Percentiles rank a stretch among this genome's conserved stretches.
Evolutionary conservation across 306 rosid genomes (phyloP).

Genomic region (Rosa chinensis): DNA sequence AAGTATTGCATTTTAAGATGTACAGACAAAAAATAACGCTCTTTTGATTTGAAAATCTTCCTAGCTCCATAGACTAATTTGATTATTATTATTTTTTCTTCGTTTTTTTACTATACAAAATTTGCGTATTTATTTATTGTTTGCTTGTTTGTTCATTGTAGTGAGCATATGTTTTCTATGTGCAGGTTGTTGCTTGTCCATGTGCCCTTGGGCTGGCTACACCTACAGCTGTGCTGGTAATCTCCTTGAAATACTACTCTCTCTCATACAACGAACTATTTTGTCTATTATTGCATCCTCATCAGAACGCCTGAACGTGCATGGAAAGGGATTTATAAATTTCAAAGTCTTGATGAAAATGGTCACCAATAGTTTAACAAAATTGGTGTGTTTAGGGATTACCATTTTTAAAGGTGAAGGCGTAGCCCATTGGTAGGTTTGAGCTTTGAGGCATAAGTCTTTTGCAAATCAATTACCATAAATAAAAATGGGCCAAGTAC

Average conservation of each 20-base stretch:
- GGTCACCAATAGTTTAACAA: too few species aligned
- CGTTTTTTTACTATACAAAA: not conserved
- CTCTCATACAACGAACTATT: not conserved
- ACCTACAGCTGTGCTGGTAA: conserved; percentile 97
- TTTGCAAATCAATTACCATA: too few species aligned
- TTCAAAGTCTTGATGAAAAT: not conserved
- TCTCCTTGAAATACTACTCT: conserved; percentile 25
- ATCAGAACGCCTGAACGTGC: not conserved
- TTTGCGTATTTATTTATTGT: not conserved
- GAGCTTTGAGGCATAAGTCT: too few species aligned
- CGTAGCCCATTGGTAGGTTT: too few species aligned
- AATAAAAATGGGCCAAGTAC: too few species aligned
- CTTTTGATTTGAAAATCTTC: not conserved
- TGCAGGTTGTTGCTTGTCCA: conserved; percentile 97
- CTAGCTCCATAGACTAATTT: not conserved
- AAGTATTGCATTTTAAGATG: not conserved
- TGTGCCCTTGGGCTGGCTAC: conserved; percentile 99
- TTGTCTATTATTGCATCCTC: not conserved
- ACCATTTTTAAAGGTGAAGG: too few species aligned
- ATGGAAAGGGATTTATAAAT: not conserved
- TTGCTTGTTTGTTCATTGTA: conserved; percentile 17
- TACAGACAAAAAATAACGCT: not conserved
- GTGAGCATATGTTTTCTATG: conserved; percentile 22
- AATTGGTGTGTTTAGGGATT: too few species aligned
- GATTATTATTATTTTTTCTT: not conserved